Base-by-base conservation (phyloP, 2,329 filamentous ascomycete species). In the Penicillium sp. region DNA sequence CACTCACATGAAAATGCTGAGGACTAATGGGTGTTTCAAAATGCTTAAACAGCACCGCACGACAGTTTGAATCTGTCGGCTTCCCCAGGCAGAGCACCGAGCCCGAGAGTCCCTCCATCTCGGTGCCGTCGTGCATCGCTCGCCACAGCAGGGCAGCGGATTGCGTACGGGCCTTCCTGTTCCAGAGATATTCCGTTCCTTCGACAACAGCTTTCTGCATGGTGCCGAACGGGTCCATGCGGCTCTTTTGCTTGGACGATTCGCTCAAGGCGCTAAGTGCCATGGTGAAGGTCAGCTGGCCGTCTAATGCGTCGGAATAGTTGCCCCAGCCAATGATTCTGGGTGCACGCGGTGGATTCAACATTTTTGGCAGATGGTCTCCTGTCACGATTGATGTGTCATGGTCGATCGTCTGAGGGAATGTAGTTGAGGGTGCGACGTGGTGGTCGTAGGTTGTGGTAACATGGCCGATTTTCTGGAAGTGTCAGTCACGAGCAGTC, bases 21-120 rank as follows among this genome's bases (percentile, higher is more conserved):
- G 57, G 45, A 43, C 55, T 62, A n/a, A 64, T 58, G 2, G 54
- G 61, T 1, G 51, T 60, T 34, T 65, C 58, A 22, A 63, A 65
- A 39, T 65, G 51, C 20, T 63, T 59, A 11, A 65, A 57, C 11
- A 59, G 34, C 0, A 65, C 59, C 2, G 59, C 58, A 43, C 50
- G 59, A 38, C 59, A 65, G 28, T 54, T 22, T 12, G 49, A 38
- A 54, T 63, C 61, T 4, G 47, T 59, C 1, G 47, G 51, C 22
- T 63, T 17, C 7, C 61, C 63, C 11, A 65, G 39, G 52, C 63
- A 65, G 15, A 65, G 43, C 12, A 61, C 57, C 17, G 61, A 63
- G 4, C 63, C 59, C 1, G 61, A 62, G 6, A 61, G 47, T 1
- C 57, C 61, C 28, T 61, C 50, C 59, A 60, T 57, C 10, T 54